A percentile compares a stretch with the other conserved stretches of the same genome.
Conservation (phyloP, 2,329 filamentous ascomycete genomes). For the Claviceps sp. region DNA sequence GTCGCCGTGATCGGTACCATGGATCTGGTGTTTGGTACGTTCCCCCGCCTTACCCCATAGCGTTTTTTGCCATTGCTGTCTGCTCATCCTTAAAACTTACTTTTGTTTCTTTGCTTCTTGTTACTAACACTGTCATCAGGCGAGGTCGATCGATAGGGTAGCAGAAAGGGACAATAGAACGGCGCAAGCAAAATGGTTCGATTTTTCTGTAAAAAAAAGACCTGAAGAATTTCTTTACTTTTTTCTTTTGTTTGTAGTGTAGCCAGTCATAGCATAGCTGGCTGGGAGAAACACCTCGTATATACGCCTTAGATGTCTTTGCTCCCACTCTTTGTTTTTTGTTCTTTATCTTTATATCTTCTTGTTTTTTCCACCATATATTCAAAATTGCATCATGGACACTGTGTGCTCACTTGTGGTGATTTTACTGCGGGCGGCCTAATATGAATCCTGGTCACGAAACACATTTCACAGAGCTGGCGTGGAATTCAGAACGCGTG, state of each 20-base stretch:
- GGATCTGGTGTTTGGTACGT: constrained; percentile 77
- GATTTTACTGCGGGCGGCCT: no score
- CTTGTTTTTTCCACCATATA: background rate
- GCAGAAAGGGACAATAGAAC: no score
- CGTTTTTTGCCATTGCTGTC: no score
- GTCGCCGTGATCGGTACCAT: constrained; percentile 89
- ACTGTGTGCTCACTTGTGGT: background rate
- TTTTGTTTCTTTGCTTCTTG: background rate
- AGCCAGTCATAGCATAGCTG: constrained; percentile 21
- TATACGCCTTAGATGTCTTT: constrained; percentile 21
- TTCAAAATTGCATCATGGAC: background rate
- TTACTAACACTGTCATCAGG: constrained; percentile 22
- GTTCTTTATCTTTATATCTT: background rate
- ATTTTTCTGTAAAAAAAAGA: background rate
- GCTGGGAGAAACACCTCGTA: constrained; percentile 18
- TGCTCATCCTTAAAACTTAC: no score
- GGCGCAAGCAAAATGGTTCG: constrained; percentile 10
- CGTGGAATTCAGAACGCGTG: no score
- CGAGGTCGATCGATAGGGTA: constrained; percentile 45
- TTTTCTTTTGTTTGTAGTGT: constrained; percentile 24
- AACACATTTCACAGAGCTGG: no score
- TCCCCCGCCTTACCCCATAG: no score
- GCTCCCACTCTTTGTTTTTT: background rate
- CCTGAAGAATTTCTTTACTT: constrained; percentile 12
- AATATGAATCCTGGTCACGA: no score